Evolutionary conservation across 2,329 filamentous ascomycete genomes (phyloP).

Genomic region (Pseudogymnoascus verrucosus): DNA sequence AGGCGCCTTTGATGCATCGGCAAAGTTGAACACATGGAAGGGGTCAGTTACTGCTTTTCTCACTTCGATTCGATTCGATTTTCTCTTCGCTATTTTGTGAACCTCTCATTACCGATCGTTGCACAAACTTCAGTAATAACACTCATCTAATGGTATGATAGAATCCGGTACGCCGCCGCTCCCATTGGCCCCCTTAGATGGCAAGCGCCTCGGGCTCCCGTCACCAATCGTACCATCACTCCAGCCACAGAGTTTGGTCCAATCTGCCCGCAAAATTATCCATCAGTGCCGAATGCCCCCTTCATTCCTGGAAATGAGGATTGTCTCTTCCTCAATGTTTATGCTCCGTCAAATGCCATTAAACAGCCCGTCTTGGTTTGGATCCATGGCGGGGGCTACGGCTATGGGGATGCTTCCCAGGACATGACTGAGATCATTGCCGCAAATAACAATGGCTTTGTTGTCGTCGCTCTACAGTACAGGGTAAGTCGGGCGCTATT

Average conservation of each 20-base stretch:
- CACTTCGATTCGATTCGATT: background rate
- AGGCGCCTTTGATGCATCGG: constrained; percentile 32
- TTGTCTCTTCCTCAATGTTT: constrained; percentile 28
- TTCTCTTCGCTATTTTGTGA: no score
- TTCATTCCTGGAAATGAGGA: constrained; percentile 22
- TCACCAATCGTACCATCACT: constrained; percentile 16
- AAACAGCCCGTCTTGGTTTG: constrained; percentile 23
- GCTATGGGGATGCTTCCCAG: background rate
- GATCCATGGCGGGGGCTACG: constrained; percentile 21
- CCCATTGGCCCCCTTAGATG: constrained; percentile 10
- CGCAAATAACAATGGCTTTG: constrained; percentile 37
- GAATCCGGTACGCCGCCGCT: constrained; percentile 5
- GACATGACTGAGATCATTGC: constrained; percentile 33
- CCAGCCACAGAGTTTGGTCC: background rate
- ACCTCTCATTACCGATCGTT: background rate
- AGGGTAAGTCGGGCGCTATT: constrained; percentile 19
- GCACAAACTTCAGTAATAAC: background rate
- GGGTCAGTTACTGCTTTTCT: constrained; percentile 28
- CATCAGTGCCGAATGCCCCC: background rate
- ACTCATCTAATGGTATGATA: background rate
- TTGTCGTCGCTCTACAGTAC: constrained; percentile 42
- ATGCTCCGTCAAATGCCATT: constrained; percentile 20
- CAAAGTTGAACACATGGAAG: constrained; percentile 36
- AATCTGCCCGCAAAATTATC: background rate
- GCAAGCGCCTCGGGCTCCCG: constrained; percentile 23